Evolutionary conservation across 148 eudicot species (phyloP), one percentile per base, ranked within the genome.

Genomic region (Camellia lanceoleosa): DNA sequence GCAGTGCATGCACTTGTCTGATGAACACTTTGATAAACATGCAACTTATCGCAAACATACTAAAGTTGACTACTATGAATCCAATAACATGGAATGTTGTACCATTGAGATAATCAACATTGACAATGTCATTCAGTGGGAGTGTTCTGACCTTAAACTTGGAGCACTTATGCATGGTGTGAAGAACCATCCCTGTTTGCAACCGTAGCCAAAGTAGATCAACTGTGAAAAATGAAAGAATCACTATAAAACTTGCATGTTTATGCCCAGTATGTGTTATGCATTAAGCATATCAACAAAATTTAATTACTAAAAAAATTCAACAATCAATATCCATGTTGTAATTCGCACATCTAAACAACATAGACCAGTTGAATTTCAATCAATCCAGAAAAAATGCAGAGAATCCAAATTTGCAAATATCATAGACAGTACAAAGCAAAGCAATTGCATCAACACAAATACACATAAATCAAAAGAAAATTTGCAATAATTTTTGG

Each of bases 131-230:
- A 46, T 66, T 41, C 5, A 14, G 41, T 54, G 23, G 73, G 51
- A 38, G 18, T 65, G 55, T 78, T 75, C 86, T 80, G 70, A 91
- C 97, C 98, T 91, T 86, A 94, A 91, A 78, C 94, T 81, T 58
- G 98, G 98, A 87, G 87, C 88, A 78, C 87, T 89, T 51, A 68
- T 86, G 86, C 95, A 94, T 71, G 93, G 98, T 14, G 98, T 94
- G 88, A 85, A 90, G 83, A 92, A 94, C 97, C 98, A 92, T 49
- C 97, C 98, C 84, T 92, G 98, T 74, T 82, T 90, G 86, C 98
- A 94, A 85, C 92, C 90, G 78, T 91, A 94, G 71, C 98, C 92
- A 64, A 95, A 93, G 81, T 94, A 94, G 76, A 94, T 94, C 78
- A 94, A 76, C 98, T 94, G 84, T 65, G 9, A 78, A 63, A 30